These are phyloP conservation scores for Bonia amplexicaulis DNA, from an alignment of 176 grass and related monocot species.

Conservation along the genomic window DNA sequence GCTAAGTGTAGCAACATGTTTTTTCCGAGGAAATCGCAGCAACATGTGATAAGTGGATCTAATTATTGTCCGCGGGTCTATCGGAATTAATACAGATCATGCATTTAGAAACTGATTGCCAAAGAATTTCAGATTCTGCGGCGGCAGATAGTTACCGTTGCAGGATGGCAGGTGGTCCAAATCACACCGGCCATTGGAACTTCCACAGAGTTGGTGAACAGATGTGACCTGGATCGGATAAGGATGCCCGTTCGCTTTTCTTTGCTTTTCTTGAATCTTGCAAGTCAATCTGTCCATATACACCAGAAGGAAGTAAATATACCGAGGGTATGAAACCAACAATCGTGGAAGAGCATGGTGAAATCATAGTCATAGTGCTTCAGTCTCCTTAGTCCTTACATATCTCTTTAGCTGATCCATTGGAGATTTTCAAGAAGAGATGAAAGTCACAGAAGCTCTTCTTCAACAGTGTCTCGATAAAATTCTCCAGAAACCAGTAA, in stretches of 20 bases:
- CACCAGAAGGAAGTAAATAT: background rate
- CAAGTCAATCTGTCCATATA: background rate
- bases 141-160: constrained; percentile 21
- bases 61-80: background rate
- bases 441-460: background rate
- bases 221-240: constrained; percentile 25
- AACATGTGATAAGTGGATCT: background rate
- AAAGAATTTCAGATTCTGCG: background rate
- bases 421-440: background rate
- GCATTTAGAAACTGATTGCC: background rate
- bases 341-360: background rate
- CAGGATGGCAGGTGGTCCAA: constrained; percentile 18
- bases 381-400: background rate
- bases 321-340: background rate
- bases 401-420: background rate
- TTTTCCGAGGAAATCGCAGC: background rate
- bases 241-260: background rate
- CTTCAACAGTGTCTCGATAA: background rate
- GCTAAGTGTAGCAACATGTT: background rate
- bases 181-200: background rate
- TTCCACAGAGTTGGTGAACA: background rate
- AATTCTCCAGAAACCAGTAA: background rate
- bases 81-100: background rate
- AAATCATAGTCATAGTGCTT: background rate
- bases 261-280: constrained; percentile 5